phyloP scores from a whole-genome alignment of 257 asterid genomes.

The Plantago elongata region DNA sequence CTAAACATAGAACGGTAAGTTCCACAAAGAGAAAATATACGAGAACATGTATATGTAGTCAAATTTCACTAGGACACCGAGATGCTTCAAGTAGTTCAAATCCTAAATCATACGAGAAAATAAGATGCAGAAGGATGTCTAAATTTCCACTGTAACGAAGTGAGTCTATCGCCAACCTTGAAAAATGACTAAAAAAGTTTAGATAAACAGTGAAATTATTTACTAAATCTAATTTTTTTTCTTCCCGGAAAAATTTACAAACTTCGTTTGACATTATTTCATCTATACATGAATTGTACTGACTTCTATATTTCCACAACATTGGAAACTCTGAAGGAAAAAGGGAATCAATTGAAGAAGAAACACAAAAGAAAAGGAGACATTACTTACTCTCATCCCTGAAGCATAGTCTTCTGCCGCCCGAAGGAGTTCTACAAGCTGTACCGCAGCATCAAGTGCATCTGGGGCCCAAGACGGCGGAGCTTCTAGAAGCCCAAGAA shows the following conservation, averaged over 20 bases:
- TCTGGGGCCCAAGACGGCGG: constrained; percentile 99
- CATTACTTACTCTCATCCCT: constrained; percentile 68
- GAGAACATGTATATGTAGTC: background rate
- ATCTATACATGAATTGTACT: too few relatives aligned
- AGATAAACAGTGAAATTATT: too few relatives aligned
- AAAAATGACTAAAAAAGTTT: too few relatives aligned
- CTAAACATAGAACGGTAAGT: too few relatives aligned
- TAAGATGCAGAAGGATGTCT: background rate
- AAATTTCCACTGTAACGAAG: background rate
- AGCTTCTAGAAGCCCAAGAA: constrained; percentile 96
- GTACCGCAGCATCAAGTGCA: constrained; percentile 99
- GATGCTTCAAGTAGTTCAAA: background rate
- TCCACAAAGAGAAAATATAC: constrained; percentile 1
- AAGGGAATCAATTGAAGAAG: too few relatives aligned
- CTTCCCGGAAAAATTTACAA: too few relatives aligned
- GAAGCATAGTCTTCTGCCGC: constrained; percentile 99
- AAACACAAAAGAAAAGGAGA: background rate
- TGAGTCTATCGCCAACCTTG: too few relatives aligned
- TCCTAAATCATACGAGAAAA: background rate
- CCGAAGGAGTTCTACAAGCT: constrained; percentile 93
- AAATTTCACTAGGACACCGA: background rate
- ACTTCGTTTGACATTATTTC: too few relatives aligned
- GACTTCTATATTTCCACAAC: background rate
- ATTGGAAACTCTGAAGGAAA: too few relatives aligned
- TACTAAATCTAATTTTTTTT: too few relatives aligned